A percentile compares a stretch with the other conserved stretches of the same genome.
phyloP scores from a whole-genome alignment of 768 basidiomycete species.

The Jaapia argillacea region DNA sequence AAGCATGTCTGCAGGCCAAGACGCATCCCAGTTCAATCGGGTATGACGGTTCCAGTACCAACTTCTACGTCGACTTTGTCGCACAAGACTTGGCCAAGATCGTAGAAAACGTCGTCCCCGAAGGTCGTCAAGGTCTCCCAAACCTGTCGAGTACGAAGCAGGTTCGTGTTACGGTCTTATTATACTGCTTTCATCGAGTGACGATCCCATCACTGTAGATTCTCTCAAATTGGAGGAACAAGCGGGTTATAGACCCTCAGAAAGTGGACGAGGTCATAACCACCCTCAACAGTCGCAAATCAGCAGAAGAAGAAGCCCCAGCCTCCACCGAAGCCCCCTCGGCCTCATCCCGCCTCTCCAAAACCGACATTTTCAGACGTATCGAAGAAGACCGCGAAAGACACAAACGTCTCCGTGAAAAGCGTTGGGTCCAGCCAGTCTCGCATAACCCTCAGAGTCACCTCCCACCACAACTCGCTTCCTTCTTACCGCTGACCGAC shows the following conservation, averaged over 20 bases:
- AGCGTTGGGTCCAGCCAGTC: conserved; percentile 83
- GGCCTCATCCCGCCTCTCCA: conserved; percentile 16
- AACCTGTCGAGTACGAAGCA: conserved; percentile 85
- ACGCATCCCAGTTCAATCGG: conserved; percentile 37
- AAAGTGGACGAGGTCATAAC: conserved; percentile 63
- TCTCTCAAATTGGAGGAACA: conserved; percentile 83
- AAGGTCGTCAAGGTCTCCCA: conserved; percentile 77
- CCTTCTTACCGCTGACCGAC: conserved; percentile 50
- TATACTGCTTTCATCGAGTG: background rate
- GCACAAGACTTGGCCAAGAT: conserved; percentile 70
- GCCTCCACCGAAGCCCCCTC: conserved; percentile 13
- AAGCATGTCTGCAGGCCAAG: conserved; percentile 61
- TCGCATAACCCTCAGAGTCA: conserved; percentile 38
- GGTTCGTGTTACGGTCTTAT: conserved; percentile 31
- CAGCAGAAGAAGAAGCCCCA: conserved; percentile 9
- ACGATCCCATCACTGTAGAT: conserved; percentile 41
- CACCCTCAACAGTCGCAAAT: conserved; percentile 39
- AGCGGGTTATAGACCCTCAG: conserved; percentile 74
- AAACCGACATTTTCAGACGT: conserved; percentile 68
- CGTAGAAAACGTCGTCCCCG: conserved; percentile 79
- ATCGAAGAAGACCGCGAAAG: conserved; percentile 91
- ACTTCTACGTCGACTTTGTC: conserved; percentile 72
- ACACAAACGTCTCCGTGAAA: conserved; percentile 84
- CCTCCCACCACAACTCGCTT: conserved; percentile 35
- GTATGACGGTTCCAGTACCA: conserved; percentile 23